phyloP scores from a whole-genome alignment of 1,284 basidiomycete genomes.

The Boletellus sp. region DNA sequence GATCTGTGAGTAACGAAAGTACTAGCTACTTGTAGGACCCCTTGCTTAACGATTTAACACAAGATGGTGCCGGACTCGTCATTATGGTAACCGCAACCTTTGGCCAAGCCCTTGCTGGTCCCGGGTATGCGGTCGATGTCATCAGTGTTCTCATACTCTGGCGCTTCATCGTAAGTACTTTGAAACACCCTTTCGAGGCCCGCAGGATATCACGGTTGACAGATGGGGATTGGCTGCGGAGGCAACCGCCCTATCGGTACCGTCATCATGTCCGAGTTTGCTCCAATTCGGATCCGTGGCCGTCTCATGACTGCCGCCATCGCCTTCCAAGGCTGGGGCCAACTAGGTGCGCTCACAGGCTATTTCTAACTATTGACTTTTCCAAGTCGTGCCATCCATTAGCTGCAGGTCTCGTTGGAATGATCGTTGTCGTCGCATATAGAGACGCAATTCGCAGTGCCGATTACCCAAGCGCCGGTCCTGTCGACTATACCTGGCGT shows the following conservation, averaged over 20 bases:
- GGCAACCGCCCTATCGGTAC: constrained; percentile 52
- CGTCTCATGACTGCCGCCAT: constrained; percentile 57
- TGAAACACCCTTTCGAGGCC: not conserved
- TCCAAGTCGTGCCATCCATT: constrained; percentile 3
- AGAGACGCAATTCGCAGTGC: constrained; percentile 26
- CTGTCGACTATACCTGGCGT: constrained; percentile 44
- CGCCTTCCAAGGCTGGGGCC: constrained; percentile 54
- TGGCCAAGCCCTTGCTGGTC: constrained; percentile 46
- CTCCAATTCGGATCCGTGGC: constrained; percentile 54
- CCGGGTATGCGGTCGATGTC: constrained; percentile 48
- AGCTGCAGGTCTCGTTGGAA: constrained; percentile 39
- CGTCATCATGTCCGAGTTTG: constrained; percentile 59
- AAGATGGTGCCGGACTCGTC: constrained; percentile 55
- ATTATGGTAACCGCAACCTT: constrained; percentile 51
- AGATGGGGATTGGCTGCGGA: constrained; percentile 39
- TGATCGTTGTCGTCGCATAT: constrained; percentile 39
- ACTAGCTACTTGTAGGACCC: not conserved
- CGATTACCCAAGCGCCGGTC: constrained; percentile 25
- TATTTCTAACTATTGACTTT: not conserved
- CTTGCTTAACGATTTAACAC: constrained; percentile 2
- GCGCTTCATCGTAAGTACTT: constrained; percentile 42
- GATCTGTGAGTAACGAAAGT: constrained; percentile 23
- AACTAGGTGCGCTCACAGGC: constrained; percentile 38
- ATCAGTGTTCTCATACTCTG: constrained; percentile 57
- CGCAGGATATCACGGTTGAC: not conserved